Evolutionary conservation across 2,329 filamentous ascomycete genomes (phyloP), one percentile per base, ranked within the genome.

Genomic region (Neonectria ditissima): DNA sequence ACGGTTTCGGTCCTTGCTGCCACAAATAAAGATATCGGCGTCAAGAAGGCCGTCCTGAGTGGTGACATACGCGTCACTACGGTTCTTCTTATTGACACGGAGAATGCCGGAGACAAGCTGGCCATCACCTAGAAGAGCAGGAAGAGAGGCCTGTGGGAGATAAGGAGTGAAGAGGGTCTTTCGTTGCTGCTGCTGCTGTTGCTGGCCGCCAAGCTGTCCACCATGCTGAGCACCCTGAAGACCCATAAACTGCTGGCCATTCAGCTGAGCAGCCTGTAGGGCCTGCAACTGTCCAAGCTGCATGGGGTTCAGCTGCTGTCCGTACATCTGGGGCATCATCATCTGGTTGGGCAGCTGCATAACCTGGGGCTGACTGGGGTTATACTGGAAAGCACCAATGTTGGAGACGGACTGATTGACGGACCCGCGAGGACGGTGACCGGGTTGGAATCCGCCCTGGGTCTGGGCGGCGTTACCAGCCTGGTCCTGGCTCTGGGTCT

Each of bases 81-180:
- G 91, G 81, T 99, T 99, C 86, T 99, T 99, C 86, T 98, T 99
- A 88, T 99, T 99, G 69, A 99, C 96, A 65, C 96, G 92, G 55
- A 99, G 91, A 72, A 97, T 94, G 82, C 96, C 96, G 65, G 95
- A 95, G 58, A 99, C 96, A 62, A 99, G 90, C 80, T 97, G 94
- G 18, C 96, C 96, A 75, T 97, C 93, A 65, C 89, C 91, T 62
- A 98, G 88, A 41, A 99, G 87, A 54, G 94, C 95, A 62, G 96
- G 96, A 20, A 99, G 86, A 62, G 92, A 97, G 7, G 95, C 95
- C 79, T 99, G 96, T 16, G 96, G 95, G 54, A 99, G 87, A 75
- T 99, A 99, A 67, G 96, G 96, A 73, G 96, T 98, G 83, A 99
- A 99, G 22, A 99, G 88, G 1, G 96, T 99, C 87, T 99, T 99